Conservation (phyloP, 2,329 filamentous ascomycete genomes). For the Blastomyces emzantsi region DNA sequence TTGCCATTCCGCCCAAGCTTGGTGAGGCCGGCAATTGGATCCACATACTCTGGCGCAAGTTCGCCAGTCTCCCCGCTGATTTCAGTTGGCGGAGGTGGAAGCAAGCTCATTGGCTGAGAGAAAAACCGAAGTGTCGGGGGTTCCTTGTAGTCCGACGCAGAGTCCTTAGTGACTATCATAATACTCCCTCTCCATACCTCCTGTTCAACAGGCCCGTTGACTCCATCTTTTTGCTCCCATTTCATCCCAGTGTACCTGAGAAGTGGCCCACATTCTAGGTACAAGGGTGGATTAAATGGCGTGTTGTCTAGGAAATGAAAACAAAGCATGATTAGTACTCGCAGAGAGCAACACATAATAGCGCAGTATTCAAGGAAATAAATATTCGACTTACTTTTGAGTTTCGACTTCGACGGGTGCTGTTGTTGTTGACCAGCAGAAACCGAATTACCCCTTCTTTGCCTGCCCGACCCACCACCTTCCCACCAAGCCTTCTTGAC, state of each 20-base stretch:
- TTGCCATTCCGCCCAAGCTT: slow-evolving; percentile 79
- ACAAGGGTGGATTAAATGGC: slow-evolving; percentile 72
- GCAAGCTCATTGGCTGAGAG: slow-evolving; percentile 71
- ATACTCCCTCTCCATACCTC: slow-evolving; percentile 90
- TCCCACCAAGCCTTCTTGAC: slow-evolving; percentile 70
- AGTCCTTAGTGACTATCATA: slow-evolving; percentile 90
- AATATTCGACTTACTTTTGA: slow-evolving; percentile 25
- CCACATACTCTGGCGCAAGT: slow-evolving; percentile 69
- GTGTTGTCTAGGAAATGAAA: slow-evolving; percentile 36
- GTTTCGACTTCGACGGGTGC: slow-evolving; percentile 24
- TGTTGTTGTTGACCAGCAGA: slow-evolving; percentile 20
- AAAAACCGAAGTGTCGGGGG: slow-evolving; percentile 73
- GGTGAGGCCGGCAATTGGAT: slow-evolving; percentile 77
- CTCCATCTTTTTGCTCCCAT: slow-evolving; percentile 32
- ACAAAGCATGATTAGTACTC: slow-evolving; percentile 12
- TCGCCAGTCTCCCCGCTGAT: slow-evolving; percentile 52
- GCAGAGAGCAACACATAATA: not conserved
- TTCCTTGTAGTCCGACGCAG: slow-evolving; percentile 72
- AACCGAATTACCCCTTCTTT: slow-evolving; percentile 40
- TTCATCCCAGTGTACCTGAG: slow-evolving; percentile 85
- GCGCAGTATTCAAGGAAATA: slow-evolving; percentile 13
- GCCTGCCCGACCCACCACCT: slow-evolving; percentile 39
- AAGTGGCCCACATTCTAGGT: slow-evolving; percentile 82
- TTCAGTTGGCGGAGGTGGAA: slow-evolving; percentile 66
- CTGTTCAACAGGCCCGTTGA: slow-evolving; percentile 42